Evolutionary conservation across 2,329 filamentous ascomycete genomes (phyloP), one percentile per base, ranked within the genome.

Genomic region (Alternaria metachromatica): DNA sequence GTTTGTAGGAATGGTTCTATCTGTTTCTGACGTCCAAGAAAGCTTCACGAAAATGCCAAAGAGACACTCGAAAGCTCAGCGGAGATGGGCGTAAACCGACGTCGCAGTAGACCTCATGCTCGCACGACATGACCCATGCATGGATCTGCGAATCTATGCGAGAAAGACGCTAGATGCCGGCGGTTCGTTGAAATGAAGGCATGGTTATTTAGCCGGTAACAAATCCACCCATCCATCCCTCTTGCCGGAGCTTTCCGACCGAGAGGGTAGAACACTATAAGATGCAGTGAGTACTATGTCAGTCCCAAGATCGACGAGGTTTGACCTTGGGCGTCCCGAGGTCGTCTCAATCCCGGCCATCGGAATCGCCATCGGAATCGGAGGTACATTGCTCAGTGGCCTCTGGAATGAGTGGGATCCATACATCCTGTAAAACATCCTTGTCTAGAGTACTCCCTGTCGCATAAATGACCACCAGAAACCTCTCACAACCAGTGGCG

Each of bases 181-280:
- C 18, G 20, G 30, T 41, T 53, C 13, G 30, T 37, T 23, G 30
- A 15, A 53, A 46, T n/a, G n/a, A 37, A 46, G 56, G 53, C 43
- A 44, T n/a, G n/a, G 48, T 57, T 41, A 70, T 72, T 74, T 69
- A 73, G 64, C 74, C 72, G 72, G 71, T 55, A 57, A 23, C 21
- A 55, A 71, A 63, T 62, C 51, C 60, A 41, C 37, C 37, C 37
- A 41, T 18, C 37, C 37, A 41, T 41, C 49, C 21, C n/a, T 56
- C 54, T 68, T 74, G 21, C 70, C 67, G 54, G 61, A 50, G 33
- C 49, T 66, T 50, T 68, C 60, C 61, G 63, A 62, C 64, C 63
- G 64, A 58, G 60, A 46, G 37, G 21, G 13, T 28, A 51, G 53
- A 59, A 50, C 55, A 66, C 30, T 61, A 61, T 63, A 28, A 25